Evolutionary conservation across 1,284 basidiomycete genomes (phyloP).

Genomic region (Malassezia yamatoensis): DNA sequence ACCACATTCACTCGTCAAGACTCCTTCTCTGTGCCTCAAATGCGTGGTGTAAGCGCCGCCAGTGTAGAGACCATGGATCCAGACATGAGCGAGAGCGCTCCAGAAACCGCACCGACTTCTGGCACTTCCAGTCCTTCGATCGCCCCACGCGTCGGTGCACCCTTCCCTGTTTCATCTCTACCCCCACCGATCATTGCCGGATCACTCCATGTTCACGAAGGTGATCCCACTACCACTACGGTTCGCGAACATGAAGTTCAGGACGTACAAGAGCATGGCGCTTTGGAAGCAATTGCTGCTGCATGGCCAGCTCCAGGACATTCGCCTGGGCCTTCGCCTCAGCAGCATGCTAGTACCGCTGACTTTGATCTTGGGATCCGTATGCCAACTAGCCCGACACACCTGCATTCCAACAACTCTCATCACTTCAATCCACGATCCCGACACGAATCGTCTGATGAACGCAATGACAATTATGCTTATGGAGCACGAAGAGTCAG

Average conservation of each 20-base stretch:
- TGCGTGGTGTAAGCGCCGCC: conserved; percentile 29
- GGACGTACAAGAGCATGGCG: conserved; percentile 18
- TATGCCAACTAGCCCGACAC: neutral
- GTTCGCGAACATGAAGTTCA: conserved; percentile 10
- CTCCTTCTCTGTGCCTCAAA: conserved; percentile 22
- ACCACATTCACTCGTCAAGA: conserved; percentile 14
- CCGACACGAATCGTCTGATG: neutral
- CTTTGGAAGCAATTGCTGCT: conserved; percentile 11
- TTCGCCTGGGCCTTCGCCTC: neutral
- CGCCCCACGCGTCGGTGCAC: conserved; percentile 27
- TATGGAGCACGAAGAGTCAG: neutral
- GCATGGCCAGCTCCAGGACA: conserved; percentile 7
- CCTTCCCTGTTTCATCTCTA: conserved; percentile 24
- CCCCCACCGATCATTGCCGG: conserved; percentile 41
- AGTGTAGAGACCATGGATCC: conserved; percentile 32
- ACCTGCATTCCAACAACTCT: neutral
- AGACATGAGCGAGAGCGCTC: conserved; percentile 29
- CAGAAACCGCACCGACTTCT: conserved; percentile 20
- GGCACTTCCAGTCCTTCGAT: conserved; percentile 19
- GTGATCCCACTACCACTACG: conserved; percentile 9
- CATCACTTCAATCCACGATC: neutral
- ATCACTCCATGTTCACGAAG: conserved; percentile 7
- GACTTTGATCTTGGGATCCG: conserved; percentile 14
- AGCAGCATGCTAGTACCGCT: neutral
- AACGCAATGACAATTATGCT: neutral